Conservation (phyloP, 257 asterid genomes). For the Nicotiana tomentosiformis region DNA sequence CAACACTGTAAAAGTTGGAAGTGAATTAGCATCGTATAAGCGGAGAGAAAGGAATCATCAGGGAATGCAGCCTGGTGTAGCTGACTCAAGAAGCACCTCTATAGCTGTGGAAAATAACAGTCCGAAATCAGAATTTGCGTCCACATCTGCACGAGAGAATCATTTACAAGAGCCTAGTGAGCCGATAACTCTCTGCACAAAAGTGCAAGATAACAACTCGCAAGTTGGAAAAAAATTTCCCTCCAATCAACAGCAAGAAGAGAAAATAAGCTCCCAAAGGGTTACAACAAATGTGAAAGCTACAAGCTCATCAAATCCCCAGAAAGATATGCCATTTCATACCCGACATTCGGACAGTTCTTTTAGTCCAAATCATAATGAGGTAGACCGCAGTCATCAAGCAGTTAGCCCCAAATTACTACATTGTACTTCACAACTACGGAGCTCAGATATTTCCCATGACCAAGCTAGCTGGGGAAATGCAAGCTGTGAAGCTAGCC, state of each 20-base stretch:
- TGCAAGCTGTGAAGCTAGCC: constrained; percentile 17
- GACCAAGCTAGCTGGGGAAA: constrained; percentile 22
- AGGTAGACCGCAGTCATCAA: constrained; percentile 8
- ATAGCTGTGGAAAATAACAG: constrained; percentile 17
- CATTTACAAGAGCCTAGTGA: neutral
- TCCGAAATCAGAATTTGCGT: neutral
- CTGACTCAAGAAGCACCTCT: constrained; percentile 12
- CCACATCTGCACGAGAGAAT: neutral
- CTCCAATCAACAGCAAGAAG: constrained; percentile 18
- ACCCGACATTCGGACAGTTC: constrained; percentile 17
- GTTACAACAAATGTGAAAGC: neutral
- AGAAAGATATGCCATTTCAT: constrained; percentile 5
- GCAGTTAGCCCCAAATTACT: constrained; percentile 4
- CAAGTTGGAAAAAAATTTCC: constrained; percentile 9
- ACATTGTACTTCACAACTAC: constrained; percentile 9
- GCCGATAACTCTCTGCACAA: neutral
- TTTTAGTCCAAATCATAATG: constrained; percentile 11
- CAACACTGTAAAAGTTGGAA: neutral
- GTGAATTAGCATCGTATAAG: neutral
- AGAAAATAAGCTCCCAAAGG: neutral
- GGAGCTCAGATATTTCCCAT: constrained; percentile 13
- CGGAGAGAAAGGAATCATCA: neutral
- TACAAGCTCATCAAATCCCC: constrained; percentile 12
- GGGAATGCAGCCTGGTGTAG: constrained; percentile 16
- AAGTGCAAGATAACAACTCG: neutral